These are phyloP conservation scores for Aspergillus quadrilineatus DNA, from an alignment of 2,329 filamentous ascomycete species.

Conservation along the genomic window DNA sequence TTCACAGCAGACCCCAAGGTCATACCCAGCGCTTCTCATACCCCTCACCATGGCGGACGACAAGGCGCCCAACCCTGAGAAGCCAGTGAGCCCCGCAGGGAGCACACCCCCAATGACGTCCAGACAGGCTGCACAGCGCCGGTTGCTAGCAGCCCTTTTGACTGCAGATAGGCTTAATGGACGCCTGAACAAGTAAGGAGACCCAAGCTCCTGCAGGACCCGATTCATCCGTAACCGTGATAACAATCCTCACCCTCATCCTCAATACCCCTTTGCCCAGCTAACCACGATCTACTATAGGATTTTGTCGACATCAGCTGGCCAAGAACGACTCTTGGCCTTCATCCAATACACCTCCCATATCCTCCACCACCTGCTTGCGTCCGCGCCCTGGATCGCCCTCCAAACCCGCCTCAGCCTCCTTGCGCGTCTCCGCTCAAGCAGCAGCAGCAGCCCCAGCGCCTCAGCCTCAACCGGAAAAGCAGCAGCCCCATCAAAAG, in stretches of 20 bases:
- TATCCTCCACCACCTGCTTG: conserved; percentile 60
- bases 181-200: conserved; percentile 32
- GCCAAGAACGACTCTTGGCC: conserved; percentile 69
- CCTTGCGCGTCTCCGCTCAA: conserved; percentile 33
- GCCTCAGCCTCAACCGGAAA: no score
- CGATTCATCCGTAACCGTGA: neutral
- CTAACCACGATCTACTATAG: conserved; percentile 36
- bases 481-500: conserved; percentile 11
- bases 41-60: conserved; percentile 14
- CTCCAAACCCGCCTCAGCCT: conserved; percentile 47
- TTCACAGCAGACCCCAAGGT: conserved; percentile 25
- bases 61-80: conserved; percentile 27
- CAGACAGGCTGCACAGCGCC: conserved; percentile 17
- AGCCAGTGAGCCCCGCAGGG: conserved; percentile 19
- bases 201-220: neutral
- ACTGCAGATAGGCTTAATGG: conserved; percentile 31
- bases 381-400: conserved; percentile 48
- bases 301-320: conserved; percentile 65
- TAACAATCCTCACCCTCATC: neutral
- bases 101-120: conserved; percentile 11
- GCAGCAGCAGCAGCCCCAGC: neutral
- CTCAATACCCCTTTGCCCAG: neutral
- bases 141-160: conserved; percentile 28
- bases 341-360: conserved; percentile 68
- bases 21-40: conserved; percentile 16